Percentiles rank a stretch among this genome's conserved stretches.
Evolutionary conservation across 2,329 filamentous ascomycete genomes (phyloP).

Genomic region (Colletotrichum cordylinicola): DNA sequence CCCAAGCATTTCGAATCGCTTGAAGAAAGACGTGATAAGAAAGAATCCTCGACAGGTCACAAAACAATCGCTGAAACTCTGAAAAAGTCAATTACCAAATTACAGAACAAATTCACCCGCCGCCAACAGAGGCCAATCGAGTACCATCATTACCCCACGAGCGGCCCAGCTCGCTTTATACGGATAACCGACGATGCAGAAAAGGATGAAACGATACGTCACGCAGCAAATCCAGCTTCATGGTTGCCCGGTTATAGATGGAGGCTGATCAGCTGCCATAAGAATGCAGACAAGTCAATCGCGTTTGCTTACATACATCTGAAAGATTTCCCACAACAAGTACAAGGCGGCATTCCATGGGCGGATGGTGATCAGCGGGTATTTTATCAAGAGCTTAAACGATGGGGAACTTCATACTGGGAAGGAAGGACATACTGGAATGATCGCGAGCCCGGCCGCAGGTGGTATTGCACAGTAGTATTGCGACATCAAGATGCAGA

Average conservation of each 20-base stretch:
- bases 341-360: not conserved
- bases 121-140: not conserved
- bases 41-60: not conserved
- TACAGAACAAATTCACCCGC: not conserved
- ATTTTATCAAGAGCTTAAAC: not conserved
- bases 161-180: not conserved
- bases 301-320: not conserved
- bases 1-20: not conserved
- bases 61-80: not conserved
- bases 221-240: not conserved
- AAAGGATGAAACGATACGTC: not conserved
- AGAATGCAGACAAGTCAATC: not conserved
- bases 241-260: not conserved
- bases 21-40: rapidly evolving
- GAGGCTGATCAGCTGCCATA: not conserved
- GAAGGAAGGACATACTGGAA: not conserved
- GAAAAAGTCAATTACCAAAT: not conserved
- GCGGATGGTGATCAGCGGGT: not conserved
- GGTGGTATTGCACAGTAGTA: not conserved
- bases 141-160: not conserved
- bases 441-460: not conserved
- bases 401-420: not conserved
- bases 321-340: not conserved
- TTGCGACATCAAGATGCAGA: not conserved
- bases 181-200: not conserved